Evolutionary conservation across 176 grass and related monocot genomes (phyloP), one percentile per base, ranked within the genome.

Genomic region (Puccinellia tenuiflora): DNA sequence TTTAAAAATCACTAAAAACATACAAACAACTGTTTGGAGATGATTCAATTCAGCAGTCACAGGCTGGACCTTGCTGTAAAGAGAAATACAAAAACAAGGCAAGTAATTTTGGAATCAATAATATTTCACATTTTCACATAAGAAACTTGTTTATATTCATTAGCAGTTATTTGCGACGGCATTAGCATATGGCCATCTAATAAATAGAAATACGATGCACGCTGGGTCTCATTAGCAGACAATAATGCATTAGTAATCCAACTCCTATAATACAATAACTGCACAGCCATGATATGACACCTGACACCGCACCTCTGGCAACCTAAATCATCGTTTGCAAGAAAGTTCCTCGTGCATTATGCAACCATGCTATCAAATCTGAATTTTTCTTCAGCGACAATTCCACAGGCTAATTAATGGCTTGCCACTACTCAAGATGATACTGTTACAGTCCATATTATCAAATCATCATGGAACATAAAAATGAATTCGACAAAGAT

Each of bases 381-480:
- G 7, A 74, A 9, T 34, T 12, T 18, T 25, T 10, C 26, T 73
- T 4, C 54, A 60, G 50, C 70, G 2, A 83, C 47, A 69, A 55
- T 68, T 39, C 14, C 42, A 64, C 11, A 14, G 24, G 13, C 22
- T 28, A 22, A 75, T 35, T 28, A 22, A 75, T 35, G 15, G 29
- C 48, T 12, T 3, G 43, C 21, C 43, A 47, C 5, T 76, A 76
- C 26, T 22, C 22, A 29, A 55, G 22, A 53, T 66, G 39, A 33
- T 39, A 76, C 21, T 8, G 16, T 8, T 53, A 9, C 21, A 28
- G 66, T 84, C 43, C 40, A 63, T 28, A 21, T 11, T 16, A 82
- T 59, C 80, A 34, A 59, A 82, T 55, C 20, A 83, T 9, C 55
- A 47, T 30, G 31, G 8, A 84, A 64, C 55, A 83, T 63, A 63